Evolutionary conservation across 768 basidiomycete species (phyloP), one percentile per base, ranked within the genome.

Genomic region (Phylloporus rhodoxanthus): DNA sequence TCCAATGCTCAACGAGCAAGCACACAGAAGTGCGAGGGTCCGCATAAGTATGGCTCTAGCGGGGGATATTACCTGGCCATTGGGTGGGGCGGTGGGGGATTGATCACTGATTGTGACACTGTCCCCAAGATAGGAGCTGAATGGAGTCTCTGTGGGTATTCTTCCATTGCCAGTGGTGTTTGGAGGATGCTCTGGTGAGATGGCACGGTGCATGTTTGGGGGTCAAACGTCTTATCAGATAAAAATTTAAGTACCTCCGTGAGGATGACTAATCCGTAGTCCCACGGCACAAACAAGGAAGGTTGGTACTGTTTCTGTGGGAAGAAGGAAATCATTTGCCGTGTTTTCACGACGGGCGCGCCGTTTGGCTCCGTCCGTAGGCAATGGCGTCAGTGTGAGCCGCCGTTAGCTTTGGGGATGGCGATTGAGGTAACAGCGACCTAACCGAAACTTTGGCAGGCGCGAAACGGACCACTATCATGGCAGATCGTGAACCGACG

Each of bases 1-100:
- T n/a, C n/a, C n/a, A n/a, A n/a, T n/a, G n/a, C n/a, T n/a, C n/a
- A 90, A 65, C 26, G 79, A 81, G 60, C 85, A 87, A 21, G 84
- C 84, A 50, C 84, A 87, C 1, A 85, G 61, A 3, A 89, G 72
- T 13, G 86, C 85, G 19, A 88, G 56, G 2, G 68, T 60, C 43
- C 85, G 73, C 17, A 87, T 71, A 54, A 80, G 65, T 40, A 75
- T 72, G 2, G 76, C 73, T 49, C 71, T 68, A 28, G 54, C 29
- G 19, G 66, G 56, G 20, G 66, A 43, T 53, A 57, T 51, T 20
- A 56, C 46, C 26, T 63, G 55, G 40, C 30, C 34, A 2, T 15
- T 36, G 8, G n/a, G 8, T 11, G 53, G 30, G 21, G 37, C 9
- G 1, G 32, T 23, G 32, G 42, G 36, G 30, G 36, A 36, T 10